Conservation (phyloP, 257 asterid genomes). For the Cinchona pubescens region DNA sequence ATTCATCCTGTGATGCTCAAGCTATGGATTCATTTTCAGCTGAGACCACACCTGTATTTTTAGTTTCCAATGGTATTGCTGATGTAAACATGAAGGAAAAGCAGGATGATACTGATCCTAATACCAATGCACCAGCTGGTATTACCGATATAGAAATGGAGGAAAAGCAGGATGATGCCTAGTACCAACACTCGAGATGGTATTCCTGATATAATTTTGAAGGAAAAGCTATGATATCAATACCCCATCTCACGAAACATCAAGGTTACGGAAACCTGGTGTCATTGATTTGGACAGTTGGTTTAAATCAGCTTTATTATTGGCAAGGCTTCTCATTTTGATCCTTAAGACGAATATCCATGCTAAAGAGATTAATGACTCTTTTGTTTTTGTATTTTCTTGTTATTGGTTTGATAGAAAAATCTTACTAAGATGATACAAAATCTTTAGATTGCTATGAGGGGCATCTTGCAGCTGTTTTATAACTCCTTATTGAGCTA, state of each 20-base stretch:
- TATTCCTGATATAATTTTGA: neutral
- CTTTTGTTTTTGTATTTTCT: neutral
- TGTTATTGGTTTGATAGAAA: neutral
- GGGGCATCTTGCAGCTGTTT: too few species aligned
- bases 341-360: neutral
- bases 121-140: neutral
- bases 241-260: neutral
- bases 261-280: slow-evolving; percentile 4
- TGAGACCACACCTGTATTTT: slow-evolving; percentile 1
- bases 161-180: neutral
- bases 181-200: neutral
- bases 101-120: slow-evolving; percentile 7
- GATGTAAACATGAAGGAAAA: slow-evolving; percentile 22
- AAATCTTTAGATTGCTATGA: neutral
- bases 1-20: neutral
- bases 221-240: neutral
- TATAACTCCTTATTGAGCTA: too few species aligned
- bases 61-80: slow-evolving; percentile 15
- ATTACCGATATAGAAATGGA: neutral
- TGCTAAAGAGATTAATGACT: neutral
- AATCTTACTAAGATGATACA: neutral
- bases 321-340: neutral
- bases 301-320: neutral
- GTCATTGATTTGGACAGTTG: slow-evolving; percentile 15
- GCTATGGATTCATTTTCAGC: slow-evolving; percentile 1